These are phyloP conservation scores for Boeremia lycopersici DNA, from an alignment of 2,329 filamentous ascomycete genomes.

Conservation along the genomic window DNA sequence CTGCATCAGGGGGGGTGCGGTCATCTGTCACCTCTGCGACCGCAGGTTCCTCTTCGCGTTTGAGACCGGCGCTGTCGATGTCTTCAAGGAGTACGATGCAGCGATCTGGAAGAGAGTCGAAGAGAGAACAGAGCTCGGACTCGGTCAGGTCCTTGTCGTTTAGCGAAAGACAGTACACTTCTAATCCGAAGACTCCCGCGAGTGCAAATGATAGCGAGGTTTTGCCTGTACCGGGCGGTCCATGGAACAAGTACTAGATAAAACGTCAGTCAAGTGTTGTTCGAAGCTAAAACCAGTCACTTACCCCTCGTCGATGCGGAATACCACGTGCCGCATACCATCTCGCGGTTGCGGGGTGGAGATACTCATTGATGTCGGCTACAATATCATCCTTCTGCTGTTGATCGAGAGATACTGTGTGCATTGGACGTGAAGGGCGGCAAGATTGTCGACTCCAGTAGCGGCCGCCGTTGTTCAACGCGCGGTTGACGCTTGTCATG, in stretches of 20 bases:
- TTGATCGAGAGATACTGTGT: conserved; percentile 75
- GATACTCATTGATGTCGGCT: conserved; percentile 76
- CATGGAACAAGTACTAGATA: conserved; percentile 71
- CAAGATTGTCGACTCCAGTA: conserved; percentile 52
- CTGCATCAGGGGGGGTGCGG: background rate
- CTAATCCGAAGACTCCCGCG: conserved; percentile 55
- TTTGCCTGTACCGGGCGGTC: conserved; percentile 82
- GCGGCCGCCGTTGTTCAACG: conserved; percentile 38
- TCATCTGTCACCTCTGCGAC: background rate
- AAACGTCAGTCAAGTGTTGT: background rate
- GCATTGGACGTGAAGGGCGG: conserved; percentile 72
- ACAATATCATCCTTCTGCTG: conserved; percentile 70
- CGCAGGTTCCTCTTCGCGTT: conserved; percentile 32
- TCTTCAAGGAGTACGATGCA: conserved; percentile 56
- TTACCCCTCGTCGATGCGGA: conserved; percentile 74
- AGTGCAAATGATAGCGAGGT: conserved; percentile 53
- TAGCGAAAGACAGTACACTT: conserved; percentile 54
- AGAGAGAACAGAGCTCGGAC: conserved; percentile 59
- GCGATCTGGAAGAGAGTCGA: conserved; percentile 50
- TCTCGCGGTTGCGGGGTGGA: conserved; percentile 70
- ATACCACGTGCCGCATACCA: conserved; percentile 88
- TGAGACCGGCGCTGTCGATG: conserved; percentile 55
- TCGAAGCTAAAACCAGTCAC: background rate
- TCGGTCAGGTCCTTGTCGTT: conserved; percentile 76
- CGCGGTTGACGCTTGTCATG: conserved; percentile 54